Base-by-base conservation (phyloP, 1,139 yeast genomes). In the Blastobotrys ciferrii region DNA sequence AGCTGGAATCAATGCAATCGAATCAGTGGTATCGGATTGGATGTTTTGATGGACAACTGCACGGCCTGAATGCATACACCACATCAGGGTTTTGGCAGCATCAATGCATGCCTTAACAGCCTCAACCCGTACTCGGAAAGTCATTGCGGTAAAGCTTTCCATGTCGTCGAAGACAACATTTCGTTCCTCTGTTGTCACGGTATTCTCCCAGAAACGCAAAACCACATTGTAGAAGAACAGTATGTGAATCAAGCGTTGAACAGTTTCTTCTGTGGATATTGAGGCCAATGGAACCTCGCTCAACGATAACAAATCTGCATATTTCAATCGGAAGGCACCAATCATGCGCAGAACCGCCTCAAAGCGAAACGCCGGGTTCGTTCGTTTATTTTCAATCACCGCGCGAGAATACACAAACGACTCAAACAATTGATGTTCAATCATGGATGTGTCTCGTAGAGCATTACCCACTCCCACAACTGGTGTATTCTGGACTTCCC, bases 321-420 rank as follows among this genome's bases (percentile, higher is more conserved):
- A 30, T 15, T 39, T 39, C 11, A 25, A 4, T n/a, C 42, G 33
- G 13, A 39, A 42, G 4, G 31, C 15, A 9, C 18, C 20, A 9
- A 42, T n/a, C 40, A 19, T 33, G 13, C 31, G 32, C 23, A 42
- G 15, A 14, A 42, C 9, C n/a, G 35, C 30, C 17, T 42, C 40
- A 13, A 42, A 23, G 11, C 33, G 13, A 12, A 17, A 15, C 9
- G 40, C 38, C 9, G 45, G 45, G 19, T 20, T 23, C 13, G 20
- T 19, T 6, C 14, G 40, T 40, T 23, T 15, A 14, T 42, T 42
- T 9, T 42, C 45, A 18, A 42, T 3, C 28, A 33, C 32, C 3
- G 45, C 45, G 12, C 45, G 32, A 13, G 45, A n/a, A 17, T n/a
- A 33, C 15, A 42, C 32, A 15, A 42, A 35, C 20, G 14, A 18